phyloP scores from a whole-genome alignment of 331 rosid genomes.

The Quercus lobata region DNA sequence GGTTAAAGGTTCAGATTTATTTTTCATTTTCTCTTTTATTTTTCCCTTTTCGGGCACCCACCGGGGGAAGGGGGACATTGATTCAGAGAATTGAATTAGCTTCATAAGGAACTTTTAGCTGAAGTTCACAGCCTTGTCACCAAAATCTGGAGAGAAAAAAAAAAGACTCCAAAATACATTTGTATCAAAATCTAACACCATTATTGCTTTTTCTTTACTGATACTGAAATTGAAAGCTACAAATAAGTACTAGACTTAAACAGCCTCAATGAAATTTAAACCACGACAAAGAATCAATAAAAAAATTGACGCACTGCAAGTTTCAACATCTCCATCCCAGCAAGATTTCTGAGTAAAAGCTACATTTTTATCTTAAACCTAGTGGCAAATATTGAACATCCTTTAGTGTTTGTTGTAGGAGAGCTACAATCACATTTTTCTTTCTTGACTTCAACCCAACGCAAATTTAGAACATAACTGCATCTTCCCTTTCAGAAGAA shows the following conservation, averaged over 20 bases:
- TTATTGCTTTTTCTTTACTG: conserved; percentile 24
- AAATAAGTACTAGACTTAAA: conserved; percentile 24
- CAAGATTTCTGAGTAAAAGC: conserved; percentile 51
- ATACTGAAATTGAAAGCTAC: conserved; percentile 33
- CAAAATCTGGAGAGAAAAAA: too few species aligned
- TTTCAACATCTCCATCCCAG: conserved; percentile 71
- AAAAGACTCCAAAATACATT: not conserved
- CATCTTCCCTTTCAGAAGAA: conserved; percentile 65
- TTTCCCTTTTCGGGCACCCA: too few species aligned
- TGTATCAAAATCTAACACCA: conserved; percentile 16
- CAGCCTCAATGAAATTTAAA: conserved; percentile 39
- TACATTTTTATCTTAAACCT: conserved; percentile 73
- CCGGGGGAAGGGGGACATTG: too few species aligned
- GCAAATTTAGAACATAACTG: conserved; percentile 48
- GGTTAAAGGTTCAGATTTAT: too few species aligned
- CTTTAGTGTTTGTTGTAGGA: conserved; percentile 80
- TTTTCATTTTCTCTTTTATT: too few species aligned
- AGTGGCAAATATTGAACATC: conserved; percentile 87
- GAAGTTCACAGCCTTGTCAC: too few species aligned
- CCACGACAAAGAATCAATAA: conserved; percentile 77
- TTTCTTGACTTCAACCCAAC: conserved; percentile 80
- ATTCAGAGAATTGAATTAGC: too few species aligned
- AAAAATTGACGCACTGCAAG: conserved; percentile 78
- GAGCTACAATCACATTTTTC: conserved; percentile 89
- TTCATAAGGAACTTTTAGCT: too few species aligned